These are phyloP conservation scores for Boletus subcaerulescens DNA, from an alignment of 768 basidiomycete species.

Conservation along the genomic window DNA sequence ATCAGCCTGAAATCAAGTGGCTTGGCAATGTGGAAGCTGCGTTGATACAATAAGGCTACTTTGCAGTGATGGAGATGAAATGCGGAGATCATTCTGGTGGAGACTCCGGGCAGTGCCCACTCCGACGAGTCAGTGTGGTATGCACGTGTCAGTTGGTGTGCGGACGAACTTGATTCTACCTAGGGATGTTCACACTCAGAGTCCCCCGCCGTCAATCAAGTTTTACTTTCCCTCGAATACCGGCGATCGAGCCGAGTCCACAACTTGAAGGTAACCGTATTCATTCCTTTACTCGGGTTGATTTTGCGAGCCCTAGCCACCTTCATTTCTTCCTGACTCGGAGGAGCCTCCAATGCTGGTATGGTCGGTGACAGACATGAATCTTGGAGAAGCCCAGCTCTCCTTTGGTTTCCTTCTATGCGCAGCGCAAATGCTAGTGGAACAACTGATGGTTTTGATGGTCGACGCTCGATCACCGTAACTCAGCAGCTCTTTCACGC, in stretches of 20 bases:
- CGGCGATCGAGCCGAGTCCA: background rate
- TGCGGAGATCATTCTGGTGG: background rate
- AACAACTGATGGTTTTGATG: too few species aligned
- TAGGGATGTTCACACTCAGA: too few species aligned
- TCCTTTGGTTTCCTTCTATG: too few species aligned
- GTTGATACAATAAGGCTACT: background rate
- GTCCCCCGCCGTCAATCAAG: too few species aligned
- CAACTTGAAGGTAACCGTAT: too few species aligned
- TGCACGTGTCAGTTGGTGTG: background rate
- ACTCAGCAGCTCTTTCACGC: background rate
- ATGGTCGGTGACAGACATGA: background rate
- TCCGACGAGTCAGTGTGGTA: background rate
- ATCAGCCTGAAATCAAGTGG: background rate
- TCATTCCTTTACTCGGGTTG: too few species aligned
- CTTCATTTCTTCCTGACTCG: too few species aligned
- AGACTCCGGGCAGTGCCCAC: background rate
- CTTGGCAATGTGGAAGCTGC: background rate
- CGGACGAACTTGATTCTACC: background rate
- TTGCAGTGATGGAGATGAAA: background rate
- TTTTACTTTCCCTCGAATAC: background rate
- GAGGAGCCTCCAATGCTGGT: too few species aligned
- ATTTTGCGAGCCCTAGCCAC: too few species aligned
- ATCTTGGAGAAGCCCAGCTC: background rate
- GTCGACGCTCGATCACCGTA: too few species aligned
- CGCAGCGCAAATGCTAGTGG: too few species aligned